Base-by-base conservation (phyloP, 306 rosid species). In the Begonia peltatifolia region DNA sequence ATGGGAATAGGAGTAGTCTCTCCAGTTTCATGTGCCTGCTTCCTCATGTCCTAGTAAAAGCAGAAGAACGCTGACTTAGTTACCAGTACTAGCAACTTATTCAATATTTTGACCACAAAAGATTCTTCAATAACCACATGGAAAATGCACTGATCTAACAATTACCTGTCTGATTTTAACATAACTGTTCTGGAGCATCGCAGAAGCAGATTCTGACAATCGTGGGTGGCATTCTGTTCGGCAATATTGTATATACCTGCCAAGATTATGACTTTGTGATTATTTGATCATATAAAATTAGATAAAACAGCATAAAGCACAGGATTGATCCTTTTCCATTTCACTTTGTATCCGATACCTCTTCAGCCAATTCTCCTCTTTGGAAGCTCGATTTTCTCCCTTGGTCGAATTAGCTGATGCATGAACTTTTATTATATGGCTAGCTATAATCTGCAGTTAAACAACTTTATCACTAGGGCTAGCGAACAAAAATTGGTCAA, bases 131-230 rank as follows among this genome's bases (percentile, higher is more conserved):
- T 54, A 10, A 62, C 54, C 50, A 30, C 38, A 44, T 10, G 48
- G 12, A 11, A 44, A 44, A 44, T 59, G 22, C 50, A 41, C 12
- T 54, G 57, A 54, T 20, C 62, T 64, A 56, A 72, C 23, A 58
- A 53, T 9, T 79, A 90, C 99, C 99, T 90, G 99, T 83, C 99
- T 83, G 74, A 90, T 90, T 73, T 80, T 81, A 47, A 90, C 95
- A 42, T 90, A 90, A 64, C 79, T 67, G 69, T 75, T 76, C 79
- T 78, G 94, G 64, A 90, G 80, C 61, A 68, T 61, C 16, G 61
- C 42, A 18, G 94, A 75, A 6, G 99, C 94, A 66, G 94, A 62
- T 60, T 86, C 94, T 18, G 99, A 76, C 38, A 90, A 76, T 25
- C 88, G 87, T 46, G 99, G 99, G 61, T 74, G 79, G 46, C 94